phyloP scores from a whole-genome alignment of 148 eudicot species.

The Heliosperma pusillum region DNA sequence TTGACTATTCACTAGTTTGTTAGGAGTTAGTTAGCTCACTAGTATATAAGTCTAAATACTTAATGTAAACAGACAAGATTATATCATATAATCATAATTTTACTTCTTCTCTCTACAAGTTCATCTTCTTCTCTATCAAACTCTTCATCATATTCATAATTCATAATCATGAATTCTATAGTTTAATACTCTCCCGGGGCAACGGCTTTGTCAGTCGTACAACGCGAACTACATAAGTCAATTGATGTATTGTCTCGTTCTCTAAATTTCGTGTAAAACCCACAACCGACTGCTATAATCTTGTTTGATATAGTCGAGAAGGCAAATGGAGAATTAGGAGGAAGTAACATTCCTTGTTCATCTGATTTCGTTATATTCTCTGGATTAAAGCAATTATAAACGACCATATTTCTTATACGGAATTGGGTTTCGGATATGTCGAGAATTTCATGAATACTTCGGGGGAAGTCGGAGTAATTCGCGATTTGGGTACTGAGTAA shows the following conservation, averaged over 20 bases:
- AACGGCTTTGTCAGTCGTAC: slow-evolving; percentile 23
- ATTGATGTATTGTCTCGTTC: neutral
- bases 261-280: slow-evolving; percentile 19
- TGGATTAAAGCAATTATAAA: slow-evolving; percentile 22
- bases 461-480: neutral
- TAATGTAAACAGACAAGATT: too few relatives aligned
- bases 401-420: slow-evolving; percentile 27
- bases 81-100: too few relatives aligned
- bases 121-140: too few relatives aligned
- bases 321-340: slow-evolving; percentile 24
- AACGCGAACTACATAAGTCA: slow-evolving; percentile 21
- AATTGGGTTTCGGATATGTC: slow-evolving; percentile 33
- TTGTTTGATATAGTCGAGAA: slow-evolving; percentile 34
- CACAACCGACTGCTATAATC: slow-evolving; percentile 45
- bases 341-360: neutral
- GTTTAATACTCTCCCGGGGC: neutral
- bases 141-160: too few relatives aligned
- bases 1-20: too few relatives aligned
- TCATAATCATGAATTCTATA: too few relatives aligned
- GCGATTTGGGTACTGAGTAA: neutral
- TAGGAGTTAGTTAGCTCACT: too few relatives aligned
- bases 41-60: too few relatives aligned
- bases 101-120: too few relatives aligned
- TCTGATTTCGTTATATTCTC: neutral
- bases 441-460: neutral